Conservation (phyloP, 2,329 filamentous ascomycete species). For the Aspergillus luchuensis region DNA sequence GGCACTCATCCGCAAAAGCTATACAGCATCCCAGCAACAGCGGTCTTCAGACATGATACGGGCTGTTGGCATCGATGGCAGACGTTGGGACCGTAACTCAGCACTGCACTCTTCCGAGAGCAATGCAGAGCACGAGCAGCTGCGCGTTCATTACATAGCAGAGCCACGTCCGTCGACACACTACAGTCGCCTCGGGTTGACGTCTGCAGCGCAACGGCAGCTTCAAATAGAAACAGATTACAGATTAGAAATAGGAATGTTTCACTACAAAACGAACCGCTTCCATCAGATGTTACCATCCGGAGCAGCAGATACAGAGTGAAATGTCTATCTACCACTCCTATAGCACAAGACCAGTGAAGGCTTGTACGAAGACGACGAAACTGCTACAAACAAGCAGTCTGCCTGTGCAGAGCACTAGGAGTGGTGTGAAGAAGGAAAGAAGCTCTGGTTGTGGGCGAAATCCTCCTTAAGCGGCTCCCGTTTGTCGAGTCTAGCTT, state of each 20-base stretch:
- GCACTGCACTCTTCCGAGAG: background rate
- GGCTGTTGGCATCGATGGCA: background rate
- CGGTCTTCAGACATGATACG: background rate
- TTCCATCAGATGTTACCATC: conserved; percentile 70
- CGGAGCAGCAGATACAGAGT: conserved; percentile 87
- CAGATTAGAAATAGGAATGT: conserved; percentile 51
- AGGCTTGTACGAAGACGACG: conserved; percentile 35
- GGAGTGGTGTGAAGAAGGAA: conserved; percentile 41
- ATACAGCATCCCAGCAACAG: background rate
- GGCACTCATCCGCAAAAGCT: background rate
- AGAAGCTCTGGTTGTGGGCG: conserved; percentile 15
- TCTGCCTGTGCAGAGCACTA: conserved; percentile 43
- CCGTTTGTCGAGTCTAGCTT: conserved; percentile 20
- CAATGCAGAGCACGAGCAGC: background rate
- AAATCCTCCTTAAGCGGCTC: conserved; percentile 26
- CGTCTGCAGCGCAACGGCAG: background rate
- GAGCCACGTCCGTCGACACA: background rate
- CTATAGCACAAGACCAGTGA: conserved; percentile 45
- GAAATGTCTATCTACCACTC: conserved; percentile 66
- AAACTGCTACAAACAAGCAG: conserved; percentile 37
- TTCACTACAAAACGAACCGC: conserved; percentile 78
- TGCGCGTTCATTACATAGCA: background rate
- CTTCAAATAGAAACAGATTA: conserved; percentile 1
- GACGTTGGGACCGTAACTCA: background rate
- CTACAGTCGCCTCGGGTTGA: background rate